Evolutionary conservation across 768 basidiomycete genomes (phyloP), one percentile per base, ranked within the genome.

Genomic region (Russula brevipes): DNA sequence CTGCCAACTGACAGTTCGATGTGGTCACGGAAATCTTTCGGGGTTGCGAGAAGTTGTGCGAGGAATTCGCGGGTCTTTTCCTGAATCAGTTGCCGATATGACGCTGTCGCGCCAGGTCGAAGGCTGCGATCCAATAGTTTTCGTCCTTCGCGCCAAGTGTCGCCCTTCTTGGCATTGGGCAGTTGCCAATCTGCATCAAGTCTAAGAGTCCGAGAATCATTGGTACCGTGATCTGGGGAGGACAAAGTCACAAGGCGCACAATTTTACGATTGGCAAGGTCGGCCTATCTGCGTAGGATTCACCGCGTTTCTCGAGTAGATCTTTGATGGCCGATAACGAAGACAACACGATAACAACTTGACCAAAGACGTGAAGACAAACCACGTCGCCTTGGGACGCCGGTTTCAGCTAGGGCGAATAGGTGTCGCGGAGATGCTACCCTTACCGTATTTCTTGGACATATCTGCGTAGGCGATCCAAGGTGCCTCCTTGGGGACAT

Each of bases 261-360:
- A 64, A 49, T 38, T 65, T 6, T 1, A 3, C 1, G 3, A 61
- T 30, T 4, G 54, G 38, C 5, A 38, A 9, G 2, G 2, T 0
- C 10, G 49, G 24, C 35, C 54, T 55, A 17, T 54, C 44, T 9
- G 64, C 24, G 44, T 57, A 65, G 24, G 7, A 79, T 11, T 60
- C 45, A 12, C 60, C 60, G 2, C 53, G 60, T 11, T 33, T 47
- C n/a, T 60, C 60, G 1, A 60, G 24, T 1, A 60, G 30, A 36
- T 60, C 53, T 8, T 60, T 60, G 11, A 60, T 12, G 11, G 53
- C 53, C 0, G 53, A 39, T 12, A 41, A 6, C 7, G 60, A 60
- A 5, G 11, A 41, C 36, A 60, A 35, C 4, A 54, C 30, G 5
- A 60, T 6, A 12, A 47, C 11, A 2, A 47, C 59, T 19, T 54